Conservation (phyloP, 2,329 filamentous ascomycete genomes). For the Colletotrichum cordylinicola region DNA sequence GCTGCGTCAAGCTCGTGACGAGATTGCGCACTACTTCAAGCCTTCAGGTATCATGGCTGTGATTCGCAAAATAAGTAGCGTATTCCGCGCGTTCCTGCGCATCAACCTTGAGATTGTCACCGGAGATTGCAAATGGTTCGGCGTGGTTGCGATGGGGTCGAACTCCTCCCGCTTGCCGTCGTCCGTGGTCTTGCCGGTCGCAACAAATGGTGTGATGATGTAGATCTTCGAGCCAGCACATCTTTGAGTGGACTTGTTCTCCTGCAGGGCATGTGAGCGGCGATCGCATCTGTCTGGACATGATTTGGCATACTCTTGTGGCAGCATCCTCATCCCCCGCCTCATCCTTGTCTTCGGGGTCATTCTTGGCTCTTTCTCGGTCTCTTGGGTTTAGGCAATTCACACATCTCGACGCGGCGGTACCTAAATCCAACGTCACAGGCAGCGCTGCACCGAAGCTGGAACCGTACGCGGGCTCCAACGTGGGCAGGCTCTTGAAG, state of each 20-base stretch:
- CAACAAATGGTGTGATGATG: constrained; percentile 75
- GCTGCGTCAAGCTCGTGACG: no score
- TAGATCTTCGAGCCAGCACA: constrained; percentile 52
- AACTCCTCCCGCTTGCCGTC: constrained; percentile 60
- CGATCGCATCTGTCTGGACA: background rate
- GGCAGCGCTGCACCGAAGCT: constrained; percentile 67
- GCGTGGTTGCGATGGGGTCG: constrained; percentile 67
- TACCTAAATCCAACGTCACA: constrained; percentile 63
- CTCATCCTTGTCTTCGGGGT: background rate
- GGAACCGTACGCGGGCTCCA: constrained; percentile 71
- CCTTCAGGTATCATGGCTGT: no score
- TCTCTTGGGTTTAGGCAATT: background rate
- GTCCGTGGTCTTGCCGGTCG: constrained; percentile 52
- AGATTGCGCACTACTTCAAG: no score
- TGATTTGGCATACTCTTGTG: background rate
- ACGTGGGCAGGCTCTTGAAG: constrained; percentile 72
- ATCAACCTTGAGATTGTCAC: no score
- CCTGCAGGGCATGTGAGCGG: background rate
- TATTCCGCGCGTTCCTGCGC: no score
- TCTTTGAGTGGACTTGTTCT: background rate
- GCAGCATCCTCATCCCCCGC: background rate
- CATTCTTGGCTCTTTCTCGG: background rate
- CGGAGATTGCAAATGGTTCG: no score
- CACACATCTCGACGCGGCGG: constrained; percentile 49
- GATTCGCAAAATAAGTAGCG: no score